A percentile compares a stretch with the other conserved stretches of the same genome.
phyloP scores from a whole-genome alignment of 2,329 filamentous ascomycete genomes.

The Pseudogymnoascus verrucosus region DNA sequence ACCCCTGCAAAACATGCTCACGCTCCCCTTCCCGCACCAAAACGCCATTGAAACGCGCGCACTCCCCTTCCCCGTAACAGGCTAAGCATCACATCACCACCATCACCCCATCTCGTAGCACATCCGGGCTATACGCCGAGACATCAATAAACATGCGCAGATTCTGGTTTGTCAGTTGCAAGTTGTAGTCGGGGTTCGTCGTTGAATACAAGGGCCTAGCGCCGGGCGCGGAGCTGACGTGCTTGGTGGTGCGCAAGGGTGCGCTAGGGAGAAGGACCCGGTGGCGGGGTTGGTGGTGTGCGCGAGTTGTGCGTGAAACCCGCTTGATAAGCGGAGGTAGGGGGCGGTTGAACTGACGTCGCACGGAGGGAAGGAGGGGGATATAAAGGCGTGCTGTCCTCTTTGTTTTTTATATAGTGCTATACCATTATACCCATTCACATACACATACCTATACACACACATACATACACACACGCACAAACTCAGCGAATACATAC shows the following conservation, averaged over 20 bases:
- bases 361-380: neutral
- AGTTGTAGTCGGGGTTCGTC: no score
- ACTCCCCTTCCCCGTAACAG: neutral
- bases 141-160: neutral
- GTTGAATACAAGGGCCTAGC: neutral
- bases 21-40: neutral
- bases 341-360: neutral
- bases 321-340: neutral
- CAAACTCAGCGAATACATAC: neutral
- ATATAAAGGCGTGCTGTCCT: neutral
- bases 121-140: neutral
- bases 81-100: neutral
- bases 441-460: neutral
- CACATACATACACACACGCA: neutral
- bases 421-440: neutral
- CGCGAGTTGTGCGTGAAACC: constrained; percentile 1
- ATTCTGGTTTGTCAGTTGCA: neutral
- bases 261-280: neutral
- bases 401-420: neutral
- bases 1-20: neutral
- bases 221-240: neutral
- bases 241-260: neutral
- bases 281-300: neutral
- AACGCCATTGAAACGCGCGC: neutral
- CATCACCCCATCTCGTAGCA: neutral